Base-by-base conservation (phyloP, 495 filamentous ascomycete species). In the Podospora tetraspora region DNA sequence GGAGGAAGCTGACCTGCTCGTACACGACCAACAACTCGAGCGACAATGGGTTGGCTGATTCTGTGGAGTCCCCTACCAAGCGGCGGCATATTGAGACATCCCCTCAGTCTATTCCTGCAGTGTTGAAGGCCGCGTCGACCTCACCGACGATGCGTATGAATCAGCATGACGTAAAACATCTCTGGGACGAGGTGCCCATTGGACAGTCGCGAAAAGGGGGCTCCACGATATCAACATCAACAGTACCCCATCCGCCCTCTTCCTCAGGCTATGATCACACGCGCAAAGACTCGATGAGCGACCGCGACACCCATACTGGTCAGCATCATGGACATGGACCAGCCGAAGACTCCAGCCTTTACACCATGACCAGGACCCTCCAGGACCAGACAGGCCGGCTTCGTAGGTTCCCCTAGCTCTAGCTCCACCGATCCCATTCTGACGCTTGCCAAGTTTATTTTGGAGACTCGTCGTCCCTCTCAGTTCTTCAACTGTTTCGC, bases 391-490 rank as follows among this genome's bases (percentile, higher is more conserved):
- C 82, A 1, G 84, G 85, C 11, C 78, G 84, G 72, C 74, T 88
- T 65, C 78, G 85, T 86, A 78, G 74, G 85, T 85, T 12, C 61
- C 59, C 59, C 59, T 34, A 22, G 37, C 29, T 24, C 59, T 60
- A 29, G 13, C 16, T 37, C 34, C 34, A 16, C 27, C n/a, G 11
- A 11, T 22, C 24, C 57, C 30, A 21, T 12, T 21, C 70, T 68
- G 29, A 66, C 61, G 19, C 5, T 34, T 25, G 11, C 29, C 64
- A 22, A 86, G 82, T 87, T 61, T 93, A 92, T 70, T 84, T 93
- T 67, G 90, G 90, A 29, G 89, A 93, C 71, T 89, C 90, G 0
- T 89, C 89, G 1, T 89, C 87, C 58, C 78, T 92, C 61, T 90
- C 90, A 2, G 91, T 90, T 70, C 73, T 93, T 58, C 89, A 91